Evolutionary conservation across 1,139 yeast genomes (phyloP).

Genomic region (Pneumocystis carinii): DNA sequence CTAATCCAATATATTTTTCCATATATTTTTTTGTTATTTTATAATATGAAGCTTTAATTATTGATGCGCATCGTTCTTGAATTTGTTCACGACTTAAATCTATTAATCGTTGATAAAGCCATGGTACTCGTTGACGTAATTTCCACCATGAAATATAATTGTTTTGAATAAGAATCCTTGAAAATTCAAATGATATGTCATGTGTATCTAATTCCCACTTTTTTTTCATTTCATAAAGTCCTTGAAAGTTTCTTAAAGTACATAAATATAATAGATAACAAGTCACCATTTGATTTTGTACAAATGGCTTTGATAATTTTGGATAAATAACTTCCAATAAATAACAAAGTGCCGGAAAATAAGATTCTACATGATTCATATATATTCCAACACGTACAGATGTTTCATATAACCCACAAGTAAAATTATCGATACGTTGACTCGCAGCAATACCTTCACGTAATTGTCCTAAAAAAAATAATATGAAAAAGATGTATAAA

Average conservation of each 20-base stretch:
- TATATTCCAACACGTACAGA: constrained; percentile 15
- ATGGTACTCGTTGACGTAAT: background rate
- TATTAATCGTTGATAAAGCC: background rate
- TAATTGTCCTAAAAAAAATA: constrained; percentile 11
- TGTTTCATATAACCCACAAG: constrained; percentile 10
- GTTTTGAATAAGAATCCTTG: background rate
- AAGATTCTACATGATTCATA: constrained; percentile 16
- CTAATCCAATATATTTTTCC: background rate
- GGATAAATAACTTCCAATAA: constrained; percentile 15
- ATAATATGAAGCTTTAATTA: background rate
- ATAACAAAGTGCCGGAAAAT: constrained; percentile 15
- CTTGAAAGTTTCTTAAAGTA: background rate
- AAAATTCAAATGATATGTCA: background rate
- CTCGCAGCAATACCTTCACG: constrained; percentile 15
- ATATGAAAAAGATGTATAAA: constrained; percentile 5
- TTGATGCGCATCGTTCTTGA: background rate
- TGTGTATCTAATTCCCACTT: background rate
- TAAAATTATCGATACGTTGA: constrained; percentile 11
- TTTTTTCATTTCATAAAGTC: background rate
- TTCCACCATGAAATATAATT: background rate
- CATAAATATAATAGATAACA: background rate
- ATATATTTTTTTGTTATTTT: background rate
- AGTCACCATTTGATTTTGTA: background rate
- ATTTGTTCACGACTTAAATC: background rate
- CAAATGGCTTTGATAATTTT: background rate